A percentile compares a stretch with the other conserved stretches of the same genome.
Evolutionary conservation across 371 early-diverging fungal genomes (phyloP).

Genomic region (Apophysomyces trapeziformis): DNA sequence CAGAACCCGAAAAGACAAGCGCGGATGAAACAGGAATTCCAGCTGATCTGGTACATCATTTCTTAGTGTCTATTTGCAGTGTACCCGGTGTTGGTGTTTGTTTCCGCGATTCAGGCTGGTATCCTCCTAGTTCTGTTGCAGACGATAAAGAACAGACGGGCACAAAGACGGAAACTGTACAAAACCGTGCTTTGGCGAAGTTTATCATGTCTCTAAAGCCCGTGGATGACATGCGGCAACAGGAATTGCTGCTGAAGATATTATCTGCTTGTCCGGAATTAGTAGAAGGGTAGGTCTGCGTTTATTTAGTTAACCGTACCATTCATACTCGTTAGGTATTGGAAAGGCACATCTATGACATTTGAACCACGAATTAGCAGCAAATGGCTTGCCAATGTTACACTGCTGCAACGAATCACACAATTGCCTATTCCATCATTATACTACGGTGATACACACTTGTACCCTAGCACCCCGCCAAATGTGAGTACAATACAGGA

Average conservation of each 20-base stretch:
- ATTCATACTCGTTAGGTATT: conserved; percentile 53
- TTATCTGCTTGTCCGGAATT: conserved; percentile 78
- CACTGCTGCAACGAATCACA: conserved; percentile 71
- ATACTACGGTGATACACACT: conserved; percentile 48
- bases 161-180: conserved; percentile 42
- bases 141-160: conserved; percentile 18
- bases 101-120: conserved; percentile 78
- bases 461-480: conserved; percentile 66
- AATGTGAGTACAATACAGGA: conserved; percentile 58
- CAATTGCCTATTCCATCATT: conserved; percentile 73
- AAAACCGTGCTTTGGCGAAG: conserved; percentile 65
- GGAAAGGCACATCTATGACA: conserved; percentile 59
- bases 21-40: conserved; percentile 49
- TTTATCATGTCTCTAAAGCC: conserved; percentile 68
- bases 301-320: not conserved
- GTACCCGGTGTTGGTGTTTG: conserved; percentile 80
- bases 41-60: conserved; percentile 70
- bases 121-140: conserved; percentile 51
- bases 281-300: conserved; percentile 64
- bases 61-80: conserved; percentile 75
- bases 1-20: conserved; percentile 45
- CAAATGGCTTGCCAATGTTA: conserved; percentile 80
- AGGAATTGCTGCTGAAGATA: conserved; percentile 66
- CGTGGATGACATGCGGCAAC: conserved; percentile 71
- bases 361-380: conserved; percentile 81